Conservation (phyloP, 345 rosid species). For the Murraya koenigii region DNA sequence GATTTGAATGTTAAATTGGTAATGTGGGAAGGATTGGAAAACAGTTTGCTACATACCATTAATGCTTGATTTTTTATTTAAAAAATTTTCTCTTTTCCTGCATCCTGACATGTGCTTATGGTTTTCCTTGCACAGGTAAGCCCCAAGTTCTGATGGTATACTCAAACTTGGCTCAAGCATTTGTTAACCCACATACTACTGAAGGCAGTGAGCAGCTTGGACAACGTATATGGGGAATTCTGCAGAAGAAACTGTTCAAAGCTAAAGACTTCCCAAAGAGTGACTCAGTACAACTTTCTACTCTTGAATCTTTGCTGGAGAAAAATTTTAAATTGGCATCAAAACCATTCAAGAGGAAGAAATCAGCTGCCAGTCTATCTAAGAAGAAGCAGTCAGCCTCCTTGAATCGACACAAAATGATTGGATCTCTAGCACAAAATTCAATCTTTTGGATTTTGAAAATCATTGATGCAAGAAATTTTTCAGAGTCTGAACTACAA, state of each 20-base stretch:
- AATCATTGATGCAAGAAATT: slow-evolving; percentile 65
- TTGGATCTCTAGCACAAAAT: slow-evolving; percentile 62
- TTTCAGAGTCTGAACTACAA: slow-evolving; percentile 52
- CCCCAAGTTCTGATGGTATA: slow-evolving; percentile 84
- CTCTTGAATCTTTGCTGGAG: slow-evolving; percentile 66
- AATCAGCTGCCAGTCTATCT: slow-evolving; percentile 50
- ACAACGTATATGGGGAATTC: slow-evolving; percentile 90
- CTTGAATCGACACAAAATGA: slow-evolving; percentile 69
- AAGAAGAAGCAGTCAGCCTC: slow-evolving; percentile 75
- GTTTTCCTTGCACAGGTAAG: slow-evolving; percentile 46
- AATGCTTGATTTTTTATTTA: neutral
- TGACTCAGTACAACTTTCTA: slow-evolving; percentile 47
- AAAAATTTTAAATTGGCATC: slow-evolving; percentile 80
- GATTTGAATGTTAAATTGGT: neutral
- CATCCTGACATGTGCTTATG: neutral
- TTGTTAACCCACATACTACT: slow-evolving; percentile 63
- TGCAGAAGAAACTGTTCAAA: slow-evolving; percentile 85
- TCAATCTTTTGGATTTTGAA: slow-evolving; percentile 80
- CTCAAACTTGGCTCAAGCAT: slow-evolving; percentile 73
- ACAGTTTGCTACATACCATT: neutral
- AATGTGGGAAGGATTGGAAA: neutral
- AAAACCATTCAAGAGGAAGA: slow-evolving; percentile 85
- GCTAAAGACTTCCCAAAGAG: slow-evolving; percentile 70
- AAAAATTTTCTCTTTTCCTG: neutral
- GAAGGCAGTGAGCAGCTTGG: slow-evolving; percentile 89